phyloP scores from a whole-genome alignment of 495 filamentous ascomycete genomes.

The Trichoderma asperelloides region DNA sequence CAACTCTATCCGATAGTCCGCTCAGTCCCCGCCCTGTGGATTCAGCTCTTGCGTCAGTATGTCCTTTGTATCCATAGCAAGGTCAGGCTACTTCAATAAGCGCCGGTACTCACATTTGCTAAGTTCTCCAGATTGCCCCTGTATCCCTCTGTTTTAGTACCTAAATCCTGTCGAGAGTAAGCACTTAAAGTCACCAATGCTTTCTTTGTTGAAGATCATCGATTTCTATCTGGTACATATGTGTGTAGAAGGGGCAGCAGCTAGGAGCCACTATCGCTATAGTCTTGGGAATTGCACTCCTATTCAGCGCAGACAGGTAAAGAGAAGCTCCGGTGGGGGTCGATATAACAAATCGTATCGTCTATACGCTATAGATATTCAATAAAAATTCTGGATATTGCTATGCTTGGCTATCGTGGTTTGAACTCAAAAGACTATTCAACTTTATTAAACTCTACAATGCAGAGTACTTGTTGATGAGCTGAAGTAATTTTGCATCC shows the following conservation, averaged over 20 bases:
- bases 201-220: neutral
- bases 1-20: too few relatives aligned
- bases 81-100: neutral
- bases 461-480: conserved; percentile 23
- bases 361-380: neutral
- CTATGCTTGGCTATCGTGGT: neutral
- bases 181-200: neutral
- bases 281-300: neutral
- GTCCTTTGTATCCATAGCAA: neutral
- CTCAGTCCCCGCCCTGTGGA: neutral
- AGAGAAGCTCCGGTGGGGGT: too few relatives aligned
- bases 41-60: too few relatives aligned
- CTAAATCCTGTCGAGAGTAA: neutral
- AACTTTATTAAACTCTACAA: neutral
- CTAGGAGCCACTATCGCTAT: neutral
- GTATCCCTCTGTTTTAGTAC: too few relatives aligned
- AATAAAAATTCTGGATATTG: neutral
- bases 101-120: neutral
- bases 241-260: neutral
- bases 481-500: conserved; percentile 40
- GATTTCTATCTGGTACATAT: too few relatives aligned
- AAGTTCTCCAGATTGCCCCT: too few relatives aligned
- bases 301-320: neutral
- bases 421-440: neutral
- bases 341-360: too few relatives aligned